A percentile compares a stretch with the other conserved stretches of the same genome.
phyloP scores from a whole-genome alignment of 345 rosid species.

The Eutrema heterophyllum region DNA sequence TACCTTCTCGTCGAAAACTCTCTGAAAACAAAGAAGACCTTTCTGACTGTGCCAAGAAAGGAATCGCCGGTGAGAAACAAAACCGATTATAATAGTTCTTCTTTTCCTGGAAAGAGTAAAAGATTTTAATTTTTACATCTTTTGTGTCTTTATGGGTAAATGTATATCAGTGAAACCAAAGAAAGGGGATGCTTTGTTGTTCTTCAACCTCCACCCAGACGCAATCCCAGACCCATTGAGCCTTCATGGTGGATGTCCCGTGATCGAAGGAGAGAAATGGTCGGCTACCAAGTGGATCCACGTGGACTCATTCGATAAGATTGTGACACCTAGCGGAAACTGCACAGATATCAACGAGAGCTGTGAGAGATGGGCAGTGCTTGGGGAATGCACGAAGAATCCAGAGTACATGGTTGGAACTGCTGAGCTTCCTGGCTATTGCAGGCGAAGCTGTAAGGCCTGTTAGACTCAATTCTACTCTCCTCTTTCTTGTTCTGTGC shows the following conservation, averaged over 20 bases:
- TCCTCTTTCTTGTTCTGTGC: background rate
- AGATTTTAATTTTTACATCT: background rate
- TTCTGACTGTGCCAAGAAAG: slow-evolving; percentile 90
- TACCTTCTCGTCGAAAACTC: slow-evolving; percentile 27
- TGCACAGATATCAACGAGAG: slow-evolving; percentile 70
- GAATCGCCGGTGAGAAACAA: slow-evolving; percentile 62
- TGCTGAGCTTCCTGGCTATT: slow-evolving; percentile 73
- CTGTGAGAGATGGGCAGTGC: slow-evolving; percentile 90
- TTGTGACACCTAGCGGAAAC: slow-evolving; percentile 46
- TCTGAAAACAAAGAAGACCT: slow-evolving; percentile 47
- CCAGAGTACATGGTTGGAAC: slow-evolving; percentile 87
- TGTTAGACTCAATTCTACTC: slow-evolving; percentile 39
- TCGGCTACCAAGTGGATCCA: slow-evolving; percentile 99
- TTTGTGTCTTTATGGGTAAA: background rate
- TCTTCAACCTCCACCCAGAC: slow-evolving; percentile 76
- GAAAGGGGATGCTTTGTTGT: slow-evolving; percentile 90
- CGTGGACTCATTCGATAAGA: slow-evolving; percentile 79
- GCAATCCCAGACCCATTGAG: slow-evolving; percentile 75
- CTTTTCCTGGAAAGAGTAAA: background rate
- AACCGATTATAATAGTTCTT: background rate
- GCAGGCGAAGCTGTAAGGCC: slow-evolving; percentile 79
- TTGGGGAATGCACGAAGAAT: slow-evolving; percentile 88
- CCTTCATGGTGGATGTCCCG: slow-evolving; percentile 93
- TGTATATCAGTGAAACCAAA: slow-evolving; percentile 59
- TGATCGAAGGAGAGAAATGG: slow-evolving; percentile 98